Base-by-base conservation (phyloP, 1,284 basidiomycete genomes). In the Ceratobasidium sp. region DNA sequence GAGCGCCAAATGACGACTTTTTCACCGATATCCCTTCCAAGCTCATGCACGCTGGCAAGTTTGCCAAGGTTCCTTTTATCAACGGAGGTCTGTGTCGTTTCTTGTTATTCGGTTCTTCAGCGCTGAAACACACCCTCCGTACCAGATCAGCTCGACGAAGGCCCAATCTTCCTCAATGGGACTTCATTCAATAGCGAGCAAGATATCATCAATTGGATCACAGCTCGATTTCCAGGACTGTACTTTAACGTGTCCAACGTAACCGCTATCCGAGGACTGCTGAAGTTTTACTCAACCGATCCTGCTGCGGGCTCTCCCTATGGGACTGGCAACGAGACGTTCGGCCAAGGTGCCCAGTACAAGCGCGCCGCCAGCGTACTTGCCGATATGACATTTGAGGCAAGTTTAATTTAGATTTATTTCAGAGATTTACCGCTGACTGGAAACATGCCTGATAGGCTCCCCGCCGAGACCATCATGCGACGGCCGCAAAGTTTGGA, bases 11-110 rank as follows among this genome's bases (percentile, higher is more conserved):
- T 67, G 85, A 84, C 10, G 82, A 82, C 62, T 64, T 85, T 30
- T 80, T 87, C 50, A 81, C 83, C 14, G 81, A 81, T 41, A 81
- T 81, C 3, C 82, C 85, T n/a, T 79, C 82, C 69, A 71, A 77
- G 33, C 79, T 85, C 41, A 64, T 86, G 18, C 78, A 78, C 8
- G 57, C 81, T 59, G 84, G 83, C 27, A 66, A 80, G 48, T 83
- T 84, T 71, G 81, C 82, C 0, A 81, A 82, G 33, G 82, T 83
- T 23, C 85, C 86, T 0, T 85, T 84, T 78, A 84, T 86, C 68
- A 81, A 82, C 16, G 84, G 86, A 44, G 79, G 80, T 67, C 55
- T 77, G 78, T 60, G 27, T 59, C 16, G 14, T 41, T 50, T 5
- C 62, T 73, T 27, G 50, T 5, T 73, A 12, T 12, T 46, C 35